Evolutionary conservation across 441 rosid genomes (phyloP).

Genomic region (Adansonia gregorii): DNA sequence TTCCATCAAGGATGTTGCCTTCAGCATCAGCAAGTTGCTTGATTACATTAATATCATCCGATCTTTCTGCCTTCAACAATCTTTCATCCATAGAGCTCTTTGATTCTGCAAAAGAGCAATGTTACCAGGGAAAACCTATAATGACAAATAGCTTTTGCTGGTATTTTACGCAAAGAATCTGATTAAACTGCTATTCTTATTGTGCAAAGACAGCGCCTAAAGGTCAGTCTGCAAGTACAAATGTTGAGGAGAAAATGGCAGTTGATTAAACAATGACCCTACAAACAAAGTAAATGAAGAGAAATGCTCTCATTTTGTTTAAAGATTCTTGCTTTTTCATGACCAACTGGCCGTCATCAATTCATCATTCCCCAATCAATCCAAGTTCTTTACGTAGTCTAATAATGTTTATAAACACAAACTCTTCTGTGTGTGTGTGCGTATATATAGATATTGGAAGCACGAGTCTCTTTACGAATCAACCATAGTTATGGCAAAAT

Average conservation of each 20-base stretch:
- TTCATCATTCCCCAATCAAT: neutral
- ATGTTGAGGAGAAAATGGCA: neutral
- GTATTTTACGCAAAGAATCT: neutral
- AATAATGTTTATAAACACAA: neutral
- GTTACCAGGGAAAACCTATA: neutral
- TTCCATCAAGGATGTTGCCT: neutral
- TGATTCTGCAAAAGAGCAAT: neutral
- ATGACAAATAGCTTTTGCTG: neutral
- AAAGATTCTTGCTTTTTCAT: neutral
- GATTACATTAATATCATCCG: neutral
- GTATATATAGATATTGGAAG: too few species aligned
- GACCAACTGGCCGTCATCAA: neutral
- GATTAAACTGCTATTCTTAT: neutral
- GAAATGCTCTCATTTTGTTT: neutral
- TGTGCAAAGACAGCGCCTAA: neutral
- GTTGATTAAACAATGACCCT: constrained; percentile 3
- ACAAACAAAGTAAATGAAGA: neutral
- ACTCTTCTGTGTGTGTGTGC: too few species aligned
- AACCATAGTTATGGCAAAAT: too few species aligned
- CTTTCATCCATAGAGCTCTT: constrained; percentile 7
- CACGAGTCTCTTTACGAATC: too few species aligned
- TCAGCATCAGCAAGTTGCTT: constrained; percentile 1
- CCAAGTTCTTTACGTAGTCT: neutral
- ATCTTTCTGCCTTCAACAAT: constrained; percentile 22
- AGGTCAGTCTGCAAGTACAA: neutral